Base-by-base conservation (phyloP, 352 stramenopile genomes). In the Pythium plurisporium region DNA sequence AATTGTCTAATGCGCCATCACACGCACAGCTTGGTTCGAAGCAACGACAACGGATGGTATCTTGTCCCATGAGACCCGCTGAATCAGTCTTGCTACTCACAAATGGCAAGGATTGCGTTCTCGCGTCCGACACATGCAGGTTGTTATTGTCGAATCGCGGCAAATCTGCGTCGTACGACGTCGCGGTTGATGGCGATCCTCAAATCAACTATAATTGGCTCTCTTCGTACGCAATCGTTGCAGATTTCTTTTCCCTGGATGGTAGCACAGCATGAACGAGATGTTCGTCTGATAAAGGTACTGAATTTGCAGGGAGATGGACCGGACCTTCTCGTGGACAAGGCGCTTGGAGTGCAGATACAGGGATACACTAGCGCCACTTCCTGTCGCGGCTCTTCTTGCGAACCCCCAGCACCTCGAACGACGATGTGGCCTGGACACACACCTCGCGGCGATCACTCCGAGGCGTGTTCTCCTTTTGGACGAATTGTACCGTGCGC, bases 251-350 rank as follows among this genome's bases (percentile, higher is more conserved):
- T n/a, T n/a, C n/a, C n/a, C n/a, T n/a, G n/a, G n/a, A n/a, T n/a
- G n/a, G 51, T 6, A 55, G 51, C 31, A 38, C 30, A 0, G 26
- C 59, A 26, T 67, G 31, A 67, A 67, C 36, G 59, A 19, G 25
- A 67, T 47, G 29, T 19, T 34, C 31, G 33, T 45, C 23, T 53
- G 43, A 29, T 59, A 42, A n/a, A 63, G 25, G 10, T 29, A 38
- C 19, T 25, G 10, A 17, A 56, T 48, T 17, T 49, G 44, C 8
- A 29, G 54, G 19, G 72, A 62, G 23, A 48, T 58, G 0, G 44
- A 43, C 22, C 47, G 56, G 22, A 68, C 23, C 14, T 62, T 45
- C 61, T 68, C 52, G 15, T 56, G 56, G 8, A 68, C 48, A 12
- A 33, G 33, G 29, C 61, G 64, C 1, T 25, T 30, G 5, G 61